Evolutionary conservation across 768 basidiomycete genomes (phyloP).

Genomic region (Boletus vermiculosoides): DNA sequence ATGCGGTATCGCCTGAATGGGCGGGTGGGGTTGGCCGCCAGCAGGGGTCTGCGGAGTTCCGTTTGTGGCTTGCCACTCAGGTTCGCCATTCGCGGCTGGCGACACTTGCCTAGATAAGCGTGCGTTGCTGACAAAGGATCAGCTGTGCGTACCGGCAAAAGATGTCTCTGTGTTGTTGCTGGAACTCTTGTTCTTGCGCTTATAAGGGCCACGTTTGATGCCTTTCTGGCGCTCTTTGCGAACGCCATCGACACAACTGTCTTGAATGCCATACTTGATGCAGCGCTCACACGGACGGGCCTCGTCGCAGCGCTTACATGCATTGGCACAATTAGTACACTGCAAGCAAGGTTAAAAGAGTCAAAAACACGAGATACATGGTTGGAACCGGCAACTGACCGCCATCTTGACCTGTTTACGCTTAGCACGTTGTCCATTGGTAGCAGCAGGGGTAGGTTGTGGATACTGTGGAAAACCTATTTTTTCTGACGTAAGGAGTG

Average conservation of each 20-base stretch:
- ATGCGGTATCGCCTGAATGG: slow-evolving; percentile 27
- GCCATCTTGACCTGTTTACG: slow-evolving; percentile 62
- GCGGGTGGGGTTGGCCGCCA: slow-evolving; percentile 23
- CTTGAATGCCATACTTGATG: slow-evolving; percentile 57
- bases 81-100: slow-evolving; percentile 26
- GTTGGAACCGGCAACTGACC: slow-evolving; percentile 33
- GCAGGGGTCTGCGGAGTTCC: slow-evolving; percentile 18
- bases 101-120: slow-evolving; percentile 15
- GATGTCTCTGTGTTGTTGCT: slow-evolving; percentile 23
- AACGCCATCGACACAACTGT: slow-evolving; percentile 56
- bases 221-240: slow-evolving; percentile 66
- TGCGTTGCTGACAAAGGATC: slow-evolving; percentile 5
- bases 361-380: slow-evolving; percentile 2
- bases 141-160: slow-evolving; percentile 19
- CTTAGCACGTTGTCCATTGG: slow-evolving; percentile 37
- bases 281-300: slow-evolving; percentile 63
- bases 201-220: slow-evolving; percentile 57
- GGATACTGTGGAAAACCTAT: slow-evolving; percentile 34
- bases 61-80: slow-evolving; percentile 33
- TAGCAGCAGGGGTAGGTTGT: slow-evolving; percentile 22
- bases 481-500: slow-evolving; percentile 18
- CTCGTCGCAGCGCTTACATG: slow-evolving; percentile 59
- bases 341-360: slow-evolving; percentile 15
- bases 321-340: slow-evolving; percentile 58
- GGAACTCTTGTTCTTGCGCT: slow-evolving; percentile 44